A percentile compares a stretch with the other conserved stretches of the same genome.
phyloP scores from a whole-genome alignment of 2,329 filamentous ascomycete species.

The Microdochium nivale region DNA sequence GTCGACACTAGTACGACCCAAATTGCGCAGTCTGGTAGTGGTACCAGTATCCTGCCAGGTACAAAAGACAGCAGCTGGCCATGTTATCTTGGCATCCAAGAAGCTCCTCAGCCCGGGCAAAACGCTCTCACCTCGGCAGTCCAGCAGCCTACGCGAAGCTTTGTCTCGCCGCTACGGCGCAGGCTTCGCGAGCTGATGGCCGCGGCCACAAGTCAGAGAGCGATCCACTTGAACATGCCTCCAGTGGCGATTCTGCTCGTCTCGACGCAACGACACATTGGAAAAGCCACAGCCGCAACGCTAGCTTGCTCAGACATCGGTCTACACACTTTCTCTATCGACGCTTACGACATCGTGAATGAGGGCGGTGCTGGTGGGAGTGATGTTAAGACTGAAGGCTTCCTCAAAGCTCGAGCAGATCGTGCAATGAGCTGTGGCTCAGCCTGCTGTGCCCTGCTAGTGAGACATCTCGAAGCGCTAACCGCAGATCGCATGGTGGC shows the following conservation, averaged over 20 bases:
- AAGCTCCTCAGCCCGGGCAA: slow-evolving; percentile 42
- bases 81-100: slow-evolving; percentile 77
- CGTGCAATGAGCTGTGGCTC: slow-evolving; percentile 82
- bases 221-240: slow-evolving; percentile 79
- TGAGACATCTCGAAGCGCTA: slow-evolving; percentile 83
- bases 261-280: slow-evolving; percentile 88
- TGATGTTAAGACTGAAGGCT: slow-evolving; percentile 90
- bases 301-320: slow-evolving; percentile 82
- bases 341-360: slow-evolving; percentile 90
- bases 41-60: slow-evolving; percentile 71
- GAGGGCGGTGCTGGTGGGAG: slow-evolving; percentile 79
- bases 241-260: slow-evolving; percentile 81
- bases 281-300: slow-evolving; percentile 72
- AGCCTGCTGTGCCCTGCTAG: slow-evolving; percentile 73
- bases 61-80: slow-evolving; percentile 74
- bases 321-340: slow-evolving; percentile 79
- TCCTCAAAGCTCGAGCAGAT: slow-evolving; percentile 79
- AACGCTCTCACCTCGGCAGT: slow-evolving; percentile 30
- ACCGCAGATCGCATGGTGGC: slow-evolving; percentile 85
- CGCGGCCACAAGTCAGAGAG: slow-evolving; percentile 79
- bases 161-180: slow-evolving; percentile 53
- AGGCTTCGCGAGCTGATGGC: slow-evolving; percentile 77
- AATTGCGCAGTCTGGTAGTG: slow-evolving; percentile 86
- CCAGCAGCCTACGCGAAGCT: slow-evolving; percentile 36
- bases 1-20: slow-evolving; percentile 82